Conservation (phyloP, 345 rosid genomes). For the Limnanthes douglasii region DNA sequence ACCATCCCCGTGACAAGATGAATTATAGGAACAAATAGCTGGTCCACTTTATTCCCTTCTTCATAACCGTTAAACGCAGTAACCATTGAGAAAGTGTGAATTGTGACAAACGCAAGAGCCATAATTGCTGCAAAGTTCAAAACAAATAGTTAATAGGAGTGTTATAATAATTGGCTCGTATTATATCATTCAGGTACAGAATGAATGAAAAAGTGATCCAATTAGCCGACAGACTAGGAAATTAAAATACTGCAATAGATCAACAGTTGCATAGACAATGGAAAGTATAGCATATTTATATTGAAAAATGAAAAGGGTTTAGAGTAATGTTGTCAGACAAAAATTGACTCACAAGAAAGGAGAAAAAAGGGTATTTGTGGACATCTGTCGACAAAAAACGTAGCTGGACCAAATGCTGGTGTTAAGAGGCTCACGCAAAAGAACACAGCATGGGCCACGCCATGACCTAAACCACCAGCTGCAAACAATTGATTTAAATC, state of each 20-base stretch:
- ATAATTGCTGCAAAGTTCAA: constrained; percentile 50
- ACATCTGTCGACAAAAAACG: constrained; percentile 62
- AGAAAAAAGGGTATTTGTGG: constrained; percentile 83
- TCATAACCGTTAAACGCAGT: constrained; percentile 85
- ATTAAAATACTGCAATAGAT: background rate
- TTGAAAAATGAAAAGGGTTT: constrained; percentile 1
- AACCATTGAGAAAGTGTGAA: constrained; percentile 96
- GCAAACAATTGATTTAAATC: constrained; percentile 22
- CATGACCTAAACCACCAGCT: constrained; percentile 99
- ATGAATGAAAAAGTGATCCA: background rate
- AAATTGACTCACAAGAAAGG: constrained; percentile 56
- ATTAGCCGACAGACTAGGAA: background rate
- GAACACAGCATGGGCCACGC: constrained; percentile 96
- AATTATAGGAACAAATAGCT: constrained; percentile 58
- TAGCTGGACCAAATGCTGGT: constrained; percentile 96
- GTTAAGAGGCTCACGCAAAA: constrained; percentile 89
- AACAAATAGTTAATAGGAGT: constrained; percentile 8
- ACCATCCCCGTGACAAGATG: constrained; percentile 79
- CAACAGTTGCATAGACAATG: background rate
- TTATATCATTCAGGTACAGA: too few species aligned
- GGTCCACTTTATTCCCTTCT: constrained; percentile 78
- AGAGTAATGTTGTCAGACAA: too few species aligned
- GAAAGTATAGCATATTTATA: background rate
- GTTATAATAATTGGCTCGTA: constrained; percentile 5
- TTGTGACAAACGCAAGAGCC: constrained; percentile 81